phyloP scores from a whole-genome alignment of 441 rosid species.

The Flueggea neowawraea region DNA sequence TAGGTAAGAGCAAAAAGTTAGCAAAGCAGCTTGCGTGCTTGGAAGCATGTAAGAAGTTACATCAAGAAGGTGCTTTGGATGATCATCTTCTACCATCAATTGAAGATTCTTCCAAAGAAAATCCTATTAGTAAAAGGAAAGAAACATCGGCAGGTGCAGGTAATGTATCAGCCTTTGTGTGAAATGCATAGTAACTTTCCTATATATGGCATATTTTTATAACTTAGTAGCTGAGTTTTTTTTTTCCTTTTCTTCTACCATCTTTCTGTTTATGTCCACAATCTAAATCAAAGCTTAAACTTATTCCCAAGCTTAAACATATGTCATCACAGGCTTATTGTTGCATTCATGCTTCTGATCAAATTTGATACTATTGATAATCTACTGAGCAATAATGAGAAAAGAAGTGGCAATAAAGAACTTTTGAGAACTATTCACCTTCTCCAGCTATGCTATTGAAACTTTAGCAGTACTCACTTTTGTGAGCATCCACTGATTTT shows the following conservation, averaged over 20 bases:
- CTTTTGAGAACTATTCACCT: too few species aligned
- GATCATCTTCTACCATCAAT: slow-evolving; percentile 46
- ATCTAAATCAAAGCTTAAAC: too few species aligned
- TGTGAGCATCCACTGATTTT: neutral
- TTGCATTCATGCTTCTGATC: too few species aligned
- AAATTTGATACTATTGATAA: too few species aligned
- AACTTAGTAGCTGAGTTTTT: neutral
- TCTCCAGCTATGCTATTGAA: too few species aligned
- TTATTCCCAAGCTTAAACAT: too few species aligned
- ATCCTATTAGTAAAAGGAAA: slow-evolving; percentile 30
- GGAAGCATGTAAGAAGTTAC: slow-evolving; percentile 73
- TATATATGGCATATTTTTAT: neutral
- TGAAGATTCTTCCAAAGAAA: slow-evolving; percentile 31
- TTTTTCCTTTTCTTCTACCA: neutral
- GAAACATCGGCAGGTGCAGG: slow-evolving; percentile 59
- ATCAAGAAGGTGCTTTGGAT: slow-evolving; percentile 51
- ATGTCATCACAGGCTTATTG: too few species aligned
- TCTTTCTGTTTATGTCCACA: too few species aligned
- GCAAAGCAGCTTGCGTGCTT: slow-evolving; percentile 67
- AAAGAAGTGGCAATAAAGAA: too few species aligned
- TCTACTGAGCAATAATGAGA: too few species aligned
- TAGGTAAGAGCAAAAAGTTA: slow-evolving; percentile 42
- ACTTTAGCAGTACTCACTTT: neutral
- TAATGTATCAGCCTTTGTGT: slow-evolving; percentile 12
- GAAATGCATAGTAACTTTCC: slow-evolving; percentile 1